These are phyloP conservation scores for Mantamonas sphyraenae DNA, from an alignment of 78 protist genomes.

Conservation along the genomic window DNA sequence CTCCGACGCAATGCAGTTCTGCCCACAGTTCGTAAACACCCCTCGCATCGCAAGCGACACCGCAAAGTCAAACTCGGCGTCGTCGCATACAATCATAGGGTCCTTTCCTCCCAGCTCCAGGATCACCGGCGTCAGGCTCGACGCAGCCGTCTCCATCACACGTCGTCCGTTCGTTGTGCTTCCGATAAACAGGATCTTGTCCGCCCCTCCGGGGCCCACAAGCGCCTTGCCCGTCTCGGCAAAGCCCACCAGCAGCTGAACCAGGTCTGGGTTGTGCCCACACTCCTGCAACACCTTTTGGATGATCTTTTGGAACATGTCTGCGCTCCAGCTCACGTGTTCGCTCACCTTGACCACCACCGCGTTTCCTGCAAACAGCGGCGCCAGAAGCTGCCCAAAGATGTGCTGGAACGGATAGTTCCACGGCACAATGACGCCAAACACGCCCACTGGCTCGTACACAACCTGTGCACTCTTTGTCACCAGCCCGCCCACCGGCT, in stretches of 20 bases:
- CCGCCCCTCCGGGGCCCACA: slow-evolving; percentile 44
- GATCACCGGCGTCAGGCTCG: slow-evolving; percentile 48
- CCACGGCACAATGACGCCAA: slow-evolving; percentile 57
- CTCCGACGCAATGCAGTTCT: slow-evolving; percentile 44
- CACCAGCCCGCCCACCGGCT: too few species aligned
- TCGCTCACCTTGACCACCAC: slow-evolving; percentile 48
- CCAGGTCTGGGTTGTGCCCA: slow-evolving; percentile 54
- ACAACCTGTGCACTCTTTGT: slow-evolving; percentile 48
- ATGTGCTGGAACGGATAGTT: slow-evolving; percentile 65
- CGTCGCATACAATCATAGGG: slow-evolving; percentile 49
- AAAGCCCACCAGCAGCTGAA: slow-evolving; percentile 48
- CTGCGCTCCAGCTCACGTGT: slow-evolving; percentile 37
- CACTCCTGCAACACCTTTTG: slow-evolving; percentile 29
- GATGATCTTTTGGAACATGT: slow-evolving; percentile 30
- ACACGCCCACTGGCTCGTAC: slow-evolving; percentile 38
- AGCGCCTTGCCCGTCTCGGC: too few species aligned
- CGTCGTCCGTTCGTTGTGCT: slow-evolving; percentile 57
- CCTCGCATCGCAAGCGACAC: neutral
- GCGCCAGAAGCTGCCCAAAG: slow-evolving; percentile 52
- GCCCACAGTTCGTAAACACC: slow-evolving; percentile 43
- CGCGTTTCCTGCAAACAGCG: slow-evolving; percentile 48
- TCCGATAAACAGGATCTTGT: slow-evolving; percentile 62
- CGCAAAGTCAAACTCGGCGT: slow-evolving; percentile 50
- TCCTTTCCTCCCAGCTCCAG: slow-evolving; percentile 62
- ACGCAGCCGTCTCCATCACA: slow-evolving; percentile 58